These are phyloP conservation scores for Lepiota venenata DNA, from an alignment of 768 basidiomycete species.

Conservation along the genomic window DNA sequence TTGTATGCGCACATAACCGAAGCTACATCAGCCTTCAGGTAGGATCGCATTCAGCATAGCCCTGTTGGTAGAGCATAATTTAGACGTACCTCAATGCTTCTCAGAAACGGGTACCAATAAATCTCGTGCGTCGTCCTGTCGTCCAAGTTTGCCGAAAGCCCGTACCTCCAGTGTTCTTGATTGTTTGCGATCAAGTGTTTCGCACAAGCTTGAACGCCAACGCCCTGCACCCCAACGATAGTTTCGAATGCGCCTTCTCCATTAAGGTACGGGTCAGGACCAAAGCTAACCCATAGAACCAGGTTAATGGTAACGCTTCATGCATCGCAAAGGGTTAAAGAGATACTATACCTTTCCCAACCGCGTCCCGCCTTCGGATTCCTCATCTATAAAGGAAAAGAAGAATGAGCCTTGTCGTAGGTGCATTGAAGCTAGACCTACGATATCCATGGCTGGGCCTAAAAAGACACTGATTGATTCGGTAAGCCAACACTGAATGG, in stretches of 20 bases:
- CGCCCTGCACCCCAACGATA: slow-evolving; percentile 54
- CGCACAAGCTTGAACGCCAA: slow-evolving; percentile 57
- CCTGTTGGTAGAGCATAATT: not conserved
- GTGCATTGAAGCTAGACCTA: slow-evolving; percentile 21
- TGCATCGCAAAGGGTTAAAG: not conserved
- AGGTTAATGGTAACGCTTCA: not conserved
- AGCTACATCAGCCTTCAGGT: slow-evolving; percentile 40
- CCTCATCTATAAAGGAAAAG: slow-evolving; percentile 33
- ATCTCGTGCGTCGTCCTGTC: slow-evolving; percentile 56
- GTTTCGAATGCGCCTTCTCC: slow-evolving; percentile 62
- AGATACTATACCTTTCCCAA: slow-evolving; percentile 39
- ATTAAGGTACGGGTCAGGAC: slow-evolving; percentile 61
- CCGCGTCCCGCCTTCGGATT: slow-evolving; percentile 48
- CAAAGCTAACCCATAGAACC: slow-evolving; percentile 31
- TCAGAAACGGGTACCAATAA: slow-evolving; percentile 48
- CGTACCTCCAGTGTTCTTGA: slow-evolving; percentile 51
- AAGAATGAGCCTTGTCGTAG: not conserved
- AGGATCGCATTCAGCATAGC: not conserved
- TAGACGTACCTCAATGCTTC: slow-evolving; percentile 40
- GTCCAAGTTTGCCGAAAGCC: slow-evolving; percentile 43
- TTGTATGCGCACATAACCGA: slow-evolving; percentile 55
- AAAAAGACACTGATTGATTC: slow-evolving; percentile 35
- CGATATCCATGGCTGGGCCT: slow-evolving; percentile 55
- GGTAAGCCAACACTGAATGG: not conserved
- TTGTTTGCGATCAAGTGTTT: slow-evolving; percentile 52